Evolutionary conservation across 306 rosid genomes (phyloP), one percentile per base, ranked within the genome.

Genomic region (Medicago ruthenica): DNA sequence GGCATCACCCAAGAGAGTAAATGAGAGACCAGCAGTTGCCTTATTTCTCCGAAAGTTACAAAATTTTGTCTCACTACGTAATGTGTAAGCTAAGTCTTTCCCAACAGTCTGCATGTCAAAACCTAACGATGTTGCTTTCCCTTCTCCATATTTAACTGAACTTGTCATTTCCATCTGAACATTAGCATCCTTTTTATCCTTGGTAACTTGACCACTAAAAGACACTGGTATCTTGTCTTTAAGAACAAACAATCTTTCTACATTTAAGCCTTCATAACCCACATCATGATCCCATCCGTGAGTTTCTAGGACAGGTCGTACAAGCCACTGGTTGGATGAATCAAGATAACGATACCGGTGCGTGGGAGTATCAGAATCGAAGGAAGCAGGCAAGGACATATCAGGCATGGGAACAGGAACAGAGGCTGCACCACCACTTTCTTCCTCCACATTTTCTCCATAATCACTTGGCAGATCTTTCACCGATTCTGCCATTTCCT

Each of bases 271-370:
- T 83, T 95, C 98, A 81, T 90, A 95, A 69, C 98, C 98, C 75
- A 92, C 90, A 83, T 95, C 98, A 73, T 95, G 98, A 86, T 95
- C 98, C 98, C 98, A 95, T 51, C 98, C 97, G 22, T 92, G 98
- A 71, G 96, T 89, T 71, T 95, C 98, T 16, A 95, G 87, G 53
- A 95, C 98, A 65, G 98, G 98, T 84, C 98, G 86, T 37, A 95
- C 88, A 76, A 95, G 88, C 98, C 98, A 95, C 89, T 90, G 97
- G 79, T 92, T 95, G 60, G 96, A 92, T 64, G 96, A 92, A 85
- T 92, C 98, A 48, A 95, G 96, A 86, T 83, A 85, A 6, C 97
- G 96, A 83, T 92, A 95, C 59, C 98, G 83, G 66, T 95, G 97
- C 75, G 95, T 86, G 72, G 98, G 97, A 82, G 89, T 90, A 80